Conservation (phyloP, 2,329 filamentous ascomycete species). For the Ophiocordyceps camponoti-leonardi region DNA sequence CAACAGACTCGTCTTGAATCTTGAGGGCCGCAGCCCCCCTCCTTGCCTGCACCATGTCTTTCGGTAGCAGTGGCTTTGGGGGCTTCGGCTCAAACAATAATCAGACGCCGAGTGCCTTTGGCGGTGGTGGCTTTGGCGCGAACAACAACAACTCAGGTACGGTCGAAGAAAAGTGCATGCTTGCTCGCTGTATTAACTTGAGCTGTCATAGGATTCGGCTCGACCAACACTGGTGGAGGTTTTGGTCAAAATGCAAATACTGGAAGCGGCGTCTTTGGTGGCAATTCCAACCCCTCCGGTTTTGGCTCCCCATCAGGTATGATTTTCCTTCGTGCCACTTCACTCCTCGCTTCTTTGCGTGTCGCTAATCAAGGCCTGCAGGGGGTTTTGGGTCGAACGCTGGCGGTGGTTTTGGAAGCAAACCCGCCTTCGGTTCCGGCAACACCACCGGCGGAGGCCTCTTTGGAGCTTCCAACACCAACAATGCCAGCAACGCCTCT, state of each 20-base stretch:
- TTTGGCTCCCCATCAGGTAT: constrained; percentile 18
- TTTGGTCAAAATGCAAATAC: constrained; percentile 25
- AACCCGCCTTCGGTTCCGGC: constrained; percentile 34
- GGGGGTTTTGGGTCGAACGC: constrained; percentile 20
- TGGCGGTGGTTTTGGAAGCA: constrained; percentile 19
- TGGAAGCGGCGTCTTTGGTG: constrained; percentile 28
- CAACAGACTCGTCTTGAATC: background rate
- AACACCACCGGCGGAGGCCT: constrained; percentile 23
- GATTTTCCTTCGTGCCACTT: background rate
- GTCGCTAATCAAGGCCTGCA: constrained; percentile 5
- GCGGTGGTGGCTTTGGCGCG: constrained; percentile 40
- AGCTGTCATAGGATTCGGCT: constrained; percentile 13
- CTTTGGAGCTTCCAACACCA: constrained; percentile 24
- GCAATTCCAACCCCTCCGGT: constrained; percentile 10
- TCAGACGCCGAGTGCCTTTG: constrained; percentile 26
- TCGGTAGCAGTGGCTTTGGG: constrained; percentile 31
- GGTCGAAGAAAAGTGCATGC: constrained; percentile 12
- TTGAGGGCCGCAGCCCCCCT: constrained; percentile 1
- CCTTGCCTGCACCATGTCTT: constrained; percentile 31
- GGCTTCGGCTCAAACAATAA: constrained; percentile 42
- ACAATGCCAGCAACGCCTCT: constrained; percentile 16
- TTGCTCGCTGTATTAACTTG: constrained; percentile 7
- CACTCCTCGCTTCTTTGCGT: background rate
- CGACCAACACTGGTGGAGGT: constrained; percentile 14
- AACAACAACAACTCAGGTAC: constrained; percentile 32